Base-by-base conservation (phyloP, 2,329 filamentous ascomycete genomes). In the Xylaria sp. region DNA sequence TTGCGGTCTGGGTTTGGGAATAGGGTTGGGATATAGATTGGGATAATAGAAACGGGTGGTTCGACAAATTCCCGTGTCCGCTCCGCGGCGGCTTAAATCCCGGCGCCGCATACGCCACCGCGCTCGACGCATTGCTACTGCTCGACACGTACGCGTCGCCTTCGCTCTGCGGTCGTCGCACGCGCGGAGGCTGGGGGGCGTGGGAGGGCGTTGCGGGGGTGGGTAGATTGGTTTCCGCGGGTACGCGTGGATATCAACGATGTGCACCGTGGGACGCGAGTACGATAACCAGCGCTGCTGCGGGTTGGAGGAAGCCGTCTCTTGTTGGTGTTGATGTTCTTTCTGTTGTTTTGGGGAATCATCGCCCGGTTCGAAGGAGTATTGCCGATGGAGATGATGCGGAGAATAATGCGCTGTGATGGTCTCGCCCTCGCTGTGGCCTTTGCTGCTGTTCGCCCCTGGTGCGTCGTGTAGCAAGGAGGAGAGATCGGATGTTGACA, bases 291-390 rank as follows among this genome's bases (percentile, higher is more conserved):
- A 55, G 47, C 40, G 58, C 3, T 65, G 33, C 57, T 51, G 59
- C 0, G 66, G 61, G 21, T 21, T 47, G 17, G 57, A 31, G 6
- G 40, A 33, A 21, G 19, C 19, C 6, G 61, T 0, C 55, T 60
- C 19, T 38, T 57, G 31, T 37, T 50, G 21, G 28, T 31, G n/a
- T n/a, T n/a, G n/a, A n/a, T n/a, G n/a, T n/a, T n/a, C n/a, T 21
- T 37, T 43, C 12, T 46, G 58, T 23, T 54, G 52, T 6, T 38
- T 8, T 21, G 63, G 23, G 19, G 57, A 57, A 12, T 75, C 40
- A 61, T 78, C 76, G 58, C 75, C 72, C 3, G 75, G 56, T 59
- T 73, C 76, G 63, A 77, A 76, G n/a, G 76, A 76, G 5, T 68
- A 63, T 50, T 72, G 73, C 12, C 72, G 71, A 17, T 73, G 72